Evolutionary conservation across 257 asterid genomes (phyloP).

Genomic region (Solanum appendiculatum): DNA sequence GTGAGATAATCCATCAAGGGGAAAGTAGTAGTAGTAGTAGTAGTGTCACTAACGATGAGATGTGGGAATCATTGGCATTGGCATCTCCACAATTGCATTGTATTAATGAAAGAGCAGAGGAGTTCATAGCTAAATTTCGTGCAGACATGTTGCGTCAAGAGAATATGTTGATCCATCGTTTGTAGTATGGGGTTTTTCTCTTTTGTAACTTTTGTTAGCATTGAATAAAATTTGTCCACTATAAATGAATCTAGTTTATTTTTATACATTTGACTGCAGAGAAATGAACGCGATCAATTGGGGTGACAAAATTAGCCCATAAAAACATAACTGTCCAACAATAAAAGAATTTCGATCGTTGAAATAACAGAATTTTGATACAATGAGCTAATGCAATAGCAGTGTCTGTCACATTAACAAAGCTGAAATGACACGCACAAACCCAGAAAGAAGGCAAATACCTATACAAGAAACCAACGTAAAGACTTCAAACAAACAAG

Average conservation of each 20-base stretch:
- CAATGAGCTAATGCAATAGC: not conserved
- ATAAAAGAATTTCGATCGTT: not conserved
- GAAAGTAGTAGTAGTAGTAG: not conserved
- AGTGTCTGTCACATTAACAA: not conserved
- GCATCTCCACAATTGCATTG: slow-evolving; percentile 60
- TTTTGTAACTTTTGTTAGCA: not conserved
- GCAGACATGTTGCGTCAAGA: slow-evolving; percentile 56
- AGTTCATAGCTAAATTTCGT: slow-evolving; percentile 55
- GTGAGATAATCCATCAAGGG: not conserved
- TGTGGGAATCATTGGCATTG: slow-evolving; percentile 73
- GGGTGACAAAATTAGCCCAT: not conserved
- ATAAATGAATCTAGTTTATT: not conserved
- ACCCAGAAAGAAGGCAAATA: not conserved
- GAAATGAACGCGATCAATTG: not conserved
- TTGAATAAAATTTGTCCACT: not conserved
- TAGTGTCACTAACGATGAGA: slow-evolving; percentile 17
- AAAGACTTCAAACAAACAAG: not conserved
- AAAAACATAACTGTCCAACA: not conserved
- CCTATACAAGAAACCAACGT: not conserved
- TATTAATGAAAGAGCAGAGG: slow-evolving; percentile 76
- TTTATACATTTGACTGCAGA: not conserved
- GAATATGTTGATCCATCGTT: slow-evolving; percentile 11
- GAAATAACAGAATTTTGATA: not conserved
- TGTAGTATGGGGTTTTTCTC: slow-evolving; percentile 1
- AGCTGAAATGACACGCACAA: not conserved